phyloP scores from a whole-genome alignment of 192 early-diverging fungal genomes.

The Coemansia sp. region DNA sequence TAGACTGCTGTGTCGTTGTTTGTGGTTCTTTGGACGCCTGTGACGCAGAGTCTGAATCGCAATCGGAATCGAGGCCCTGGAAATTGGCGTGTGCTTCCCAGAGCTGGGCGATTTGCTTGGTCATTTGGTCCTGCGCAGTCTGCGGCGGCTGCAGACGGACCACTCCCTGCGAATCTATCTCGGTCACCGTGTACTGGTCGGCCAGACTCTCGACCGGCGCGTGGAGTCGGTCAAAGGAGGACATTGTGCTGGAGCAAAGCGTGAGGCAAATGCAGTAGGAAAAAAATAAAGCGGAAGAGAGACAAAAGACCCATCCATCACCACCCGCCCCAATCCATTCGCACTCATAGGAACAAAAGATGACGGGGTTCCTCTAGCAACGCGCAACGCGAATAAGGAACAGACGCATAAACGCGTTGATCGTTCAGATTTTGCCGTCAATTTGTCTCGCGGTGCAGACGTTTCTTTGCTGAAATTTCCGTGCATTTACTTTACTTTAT shows the following conservation, averaged over 20 bases:
- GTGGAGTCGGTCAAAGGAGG: no score
- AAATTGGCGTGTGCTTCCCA: conserved; percentile 41
- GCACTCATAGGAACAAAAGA: no score
- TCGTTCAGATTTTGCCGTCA: no score
- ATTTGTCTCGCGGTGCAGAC: no score
- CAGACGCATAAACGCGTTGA: no score
- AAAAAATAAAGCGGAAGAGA: not conserved
- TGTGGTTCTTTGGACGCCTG: no score
- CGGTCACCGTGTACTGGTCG: conserved; percentile 13
- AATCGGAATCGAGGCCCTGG: conserved; percentile 16
- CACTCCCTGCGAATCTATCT: conserved; percentile 15
- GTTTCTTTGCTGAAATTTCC: not conserved
- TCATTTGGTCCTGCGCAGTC: conserved; percentile 23
- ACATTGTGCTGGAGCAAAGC: no score
- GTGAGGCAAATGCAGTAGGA: not conserved
- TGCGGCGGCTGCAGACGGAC: conserved; percentile 16
- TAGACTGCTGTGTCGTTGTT: no score
- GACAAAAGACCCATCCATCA: no score
- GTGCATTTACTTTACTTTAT: not conserved
- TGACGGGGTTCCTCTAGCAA: no score
- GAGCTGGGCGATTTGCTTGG: conserved; percentile 40
- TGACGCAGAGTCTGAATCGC: conserved; percentile 5
- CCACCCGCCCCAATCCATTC: no score
- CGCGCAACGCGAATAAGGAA: no score
- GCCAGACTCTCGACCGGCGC: conserved; percentile 29